A percentile compares a stretch with the other conserved stretches of the same genome.
phyloP scores from a whole-genome alignment of 768 basidiomycete species.

The Trametes cingulata region DNA sequence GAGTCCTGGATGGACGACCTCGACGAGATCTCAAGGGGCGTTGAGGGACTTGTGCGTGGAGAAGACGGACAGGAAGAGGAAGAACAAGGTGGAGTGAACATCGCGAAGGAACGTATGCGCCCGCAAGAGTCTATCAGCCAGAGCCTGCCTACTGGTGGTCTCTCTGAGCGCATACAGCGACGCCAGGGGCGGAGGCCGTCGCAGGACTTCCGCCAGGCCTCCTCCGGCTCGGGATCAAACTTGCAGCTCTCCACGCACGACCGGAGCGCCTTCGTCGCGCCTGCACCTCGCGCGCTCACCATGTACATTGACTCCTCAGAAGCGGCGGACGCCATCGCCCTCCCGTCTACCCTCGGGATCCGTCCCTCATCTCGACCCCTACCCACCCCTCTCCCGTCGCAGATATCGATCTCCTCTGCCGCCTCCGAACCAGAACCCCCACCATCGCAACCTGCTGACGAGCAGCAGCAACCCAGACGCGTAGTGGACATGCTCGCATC shows the following conservation, averaged over 20 bases:
- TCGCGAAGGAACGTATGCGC: constrained; percentile 2
- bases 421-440: constrained; percentile 15
- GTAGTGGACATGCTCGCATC: constrained; percentile 31
- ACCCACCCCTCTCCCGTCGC: constrained; percentile 22
- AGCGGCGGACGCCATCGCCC: constrained; percentile 51
- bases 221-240: constrained; percentile 43
- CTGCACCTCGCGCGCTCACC: constrained; percentile 73
- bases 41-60: constrained; percentile 54
- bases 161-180: constrained; percentile 23
- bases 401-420: constrained; percentile 4
- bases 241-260: constrained; percentile 54
- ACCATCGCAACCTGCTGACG: background rate
- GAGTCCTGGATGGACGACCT: constrained; percentile 68
- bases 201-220: constrained; percentile 21
- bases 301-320: constrained; percentile 65
- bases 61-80: constrained; percentile 8
- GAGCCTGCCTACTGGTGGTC: constrained; percentile 32
- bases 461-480: constrained; percentile 3
- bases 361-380: constrained; percentile 34
- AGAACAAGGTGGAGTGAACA: constrained; percentile 3
- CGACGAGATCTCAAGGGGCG: constrained; percentile 60
- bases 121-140: constrained; percentile 25
- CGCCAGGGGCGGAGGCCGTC: constrained; percentile 26
- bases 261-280: constrained; percentile 59
- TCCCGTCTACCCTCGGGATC: constrained; percentile 74